Base-by-base conservation (phyloP, 495 filamentous ascomycete species). In the Xylaria cubensis region DNA sequence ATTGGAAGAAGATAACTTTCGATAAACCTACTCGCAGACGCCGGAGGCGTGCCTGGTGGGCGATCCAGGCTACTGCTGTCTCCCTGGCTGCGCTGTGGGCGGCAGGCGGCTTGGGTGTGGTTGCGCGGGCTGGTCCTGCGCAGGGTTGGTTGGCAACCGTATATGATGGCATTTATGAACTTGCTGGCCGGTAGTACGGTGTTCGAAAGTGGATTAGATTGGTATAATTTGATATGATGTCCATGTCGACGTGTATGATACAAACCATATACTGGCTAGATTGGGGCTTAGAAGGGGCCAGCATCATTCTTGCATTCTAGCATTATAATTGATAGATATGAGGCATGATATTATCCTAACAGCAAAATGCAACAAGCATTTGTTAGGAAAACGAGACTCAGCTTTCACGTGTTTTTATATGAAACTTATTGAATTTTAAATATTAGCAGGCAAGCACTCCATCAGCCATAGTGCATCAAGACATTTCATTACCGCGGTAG, bases 141-240 rank as follows among this genome's bases (percentile, higher is more conserved):
- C 80, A 84, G 24, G 93, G 93, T 2, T 98, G 94, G 92, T 84
- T 97, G 32, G 93, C 89, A 32, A 92, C 87, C 75, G 82, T 91
- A 24, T 97, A 94, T 84, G 93, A 97, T 76, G 81, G 78, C 36
- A 78, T 89, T 32, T 88, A 84, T 10, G 71, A 71, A 34, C 56
- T 44, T 9, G 69, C 69, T 5, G 46, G 69, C n/a, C n/a, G 42
- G 69, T 71, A 71, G 36, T 51, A 8, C 19, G 0, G 19, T 29
- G 6, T 32, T 21, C 2, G 3, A 48, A 19, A 17, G 1, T 26
- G 24, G n/a, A 39, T 39, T 61, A 19, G 55, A 36, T 9, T 3
- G 55, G 29, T 10, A 29, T 36, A 0, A 15, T n/a, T 9, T 39
- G 36, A 39, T 39, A 58, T 59, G 4, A n/a, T 32, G 15, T 59